Evolutionary conservation across 2,329 filamentous ascomycete genomes (phyloP), one percentile per base, ranked within the genome.

Genomic region (Pseudocercospora ulei): DNA sequence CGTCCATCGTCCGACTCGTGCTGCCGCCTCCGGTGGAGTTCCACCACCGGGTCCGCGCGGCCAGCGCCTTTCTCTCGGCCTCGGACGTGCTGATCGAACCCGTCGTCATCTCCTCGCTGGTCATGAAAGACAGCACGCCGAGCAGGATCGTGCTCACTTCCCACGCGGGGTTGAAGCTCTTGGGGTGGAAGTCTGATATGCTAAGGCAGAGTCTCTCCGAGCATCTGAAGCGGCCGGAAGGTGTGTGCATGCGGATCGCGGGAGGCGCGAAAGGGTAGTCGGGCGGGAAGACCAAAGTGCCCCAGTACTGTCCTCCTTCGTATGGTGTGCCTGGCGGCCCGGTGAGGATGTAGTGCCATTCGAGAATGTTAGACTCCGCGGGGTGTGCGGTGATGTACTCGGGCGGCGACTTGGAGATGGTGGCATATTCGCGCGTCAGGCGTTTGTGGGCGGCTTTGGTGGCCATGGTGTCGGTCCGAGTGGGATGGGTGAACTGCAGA

Each of bases 181-280:
- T 93, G 3, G 90, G 90, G 60, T 98, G 90, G 65, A 96, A 98
- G 60, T 98, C 90, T 54, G 80, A 88, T 56, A 98, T 98, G 58
- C 83, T 92, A 31, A 98, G 79, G 57, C 90, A 98, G 13, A 98
- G 76, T 34, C 90, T 76, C 8, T 85, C 87, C 1, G 82, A 90
- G 2, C 87, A 85, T 61, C 94, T 85, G 66, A 98, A 98, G 57
- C 90, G 83, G 43, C 90, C 90, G 7, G 81, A 88, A 1, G 90
- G 90, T 0, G 90, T 98, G 69, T 96, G 90, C 90, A 98, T 98
- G 58, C 88, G 85, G 63, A 98, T 98, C 2, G 90, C 86, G 3
- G 90, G 90, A 19, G 90, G 90, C 7, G 87, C 88, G 64, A 95
- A 98, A 16, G 90, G 90, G 61, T 98, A 98, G 68, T 95, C 87